Base-by-base conservation (phyloP, 106 monocot species). In the Chionographis japonica region DNA sequence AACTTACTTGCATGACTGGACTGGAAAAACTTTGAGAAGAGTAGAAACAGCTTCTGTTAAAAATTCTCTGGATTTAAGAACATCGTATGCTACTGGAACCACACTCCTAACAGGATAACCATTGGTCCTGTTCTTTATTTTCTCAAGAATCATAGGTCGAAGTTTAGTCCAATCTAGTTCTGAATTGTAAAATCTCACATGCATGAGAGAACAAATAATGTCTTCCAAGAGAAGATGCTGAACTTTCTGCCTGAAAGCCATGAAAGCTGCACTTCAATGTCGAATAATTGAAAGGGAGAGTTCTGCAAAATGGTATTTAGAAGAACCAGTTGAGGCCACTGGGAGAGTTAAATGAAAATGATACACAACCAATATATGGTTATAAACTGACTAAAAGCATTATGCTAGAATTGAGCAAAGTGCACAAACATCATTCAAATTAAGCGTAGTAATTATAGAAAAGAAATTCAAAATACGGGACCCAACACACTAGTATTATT, bases 111-210 rank as follows among this genome's bases (percentile, higher is more conserved):
- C 67, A 46, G 91, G 92, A 54, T 92, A 95, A 18, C 76, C 66
- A 15, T 78, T 86, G 13, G 80, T 84, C 53, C 95, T 78, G 58
- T 86, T 89, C 43, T 74, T 78, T 58, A 92, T 92, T 76, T 92
- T 91, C 63, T 86, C 85, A 9, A 92, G 79, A 73, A 95, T 86
- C 95, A 95, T 92, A 27, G 95, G 95, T 19, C 78, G 77, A 53
- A 92, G 81, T 54, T 82, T 75, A 42, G 80, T 84, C 86, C 88
- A 91, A 65, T 95, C 84, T 54, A 84, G 50, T 62, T 74, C 78
- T 15, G 92, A 89, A 58, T 66, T 70, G 67, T 89, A 92, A 40
- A 41, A 78, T 71, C 78, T 85, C 64, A 69, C 50, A 70, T 68
- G 50, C 52, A 70, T 56, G 15, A 58, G 54, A 15, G 37, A 64